These are phyloP conservation scores for Heterobasidion occidentale DNA, from an alignment of 1,284 basidiomycete genomes.

Conservation along the genomic window DNA sequence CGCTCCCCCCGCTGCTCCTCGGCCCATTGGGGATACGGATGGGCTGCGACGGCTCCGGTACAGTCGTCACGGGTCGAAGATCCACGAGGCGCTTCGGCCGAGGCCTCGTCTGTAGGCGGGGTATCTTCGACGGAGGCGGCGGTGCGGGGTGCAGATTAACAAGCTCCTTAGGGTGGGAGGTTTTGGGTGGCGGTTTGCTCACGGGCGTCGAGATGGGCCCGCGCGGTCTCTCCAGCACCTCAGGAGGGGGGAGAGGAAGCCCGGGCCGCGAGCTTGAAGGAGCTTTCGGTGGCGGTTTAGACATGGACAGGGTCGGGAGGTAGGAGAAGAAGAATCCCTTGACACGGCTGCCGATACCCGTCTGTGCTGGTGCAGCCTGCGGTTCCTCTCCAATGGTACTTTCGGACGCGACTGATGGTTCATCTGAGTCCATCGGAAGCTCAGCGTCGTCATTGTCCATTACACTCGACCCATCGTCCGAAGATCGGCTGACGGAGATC, in stretches of 20 bases:
- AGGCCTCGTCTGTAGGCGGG: conserved; percentile 20
- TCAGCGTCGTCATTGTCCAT: conserved; percentile 4
- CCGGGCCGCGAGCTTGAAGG: conserved; percentile 15
- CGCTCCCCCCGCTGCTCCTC: conserved; percentile 54
- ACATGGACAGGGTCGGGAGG: conserved; percentile 40
- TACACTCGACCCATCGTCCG: not conserved
- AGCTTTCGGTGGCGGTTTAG: conserved; percentile 13
- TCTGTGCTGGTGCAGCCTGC: not conserved
- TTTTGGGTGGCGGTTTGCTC: conserved; percentile 35
- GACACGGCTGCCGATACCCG: conserved; percentile 21
- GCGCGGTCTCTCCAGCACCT: conserved; percentile 39
- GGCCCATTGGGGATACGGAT: conserved; percentile 25
- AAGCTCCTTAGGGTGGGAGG: conserved; percentile 50
- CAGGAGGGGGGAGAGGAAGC: conserved; percentile 47
- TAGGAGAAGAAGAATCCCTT: conserved; percentile 55
- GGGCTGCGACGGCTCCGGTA: conserved; percentile 14
- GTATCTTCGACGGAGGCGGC: conserved; percentile 34
- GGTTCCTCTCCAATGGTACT: not conserved
- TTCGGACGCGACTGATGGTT: not conserved
- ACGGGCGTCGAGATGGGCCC: conserved; percentile 52
- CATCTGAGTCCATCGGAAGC: conserved; percentile 2
- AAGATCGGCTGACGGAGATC: conserved; percentile 22
- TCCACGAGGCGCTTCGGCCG: conserved; percentile 44
- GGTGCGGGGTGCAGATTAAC: conserved; percentile 50
- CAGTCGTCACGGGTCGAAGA: conserved; percentile 40